Evolutionary conservation across 73 alveolate species (phyloP), one percentile per base, ranked within the genome.

Genomic region (Strombidium stylifer): DNA sequence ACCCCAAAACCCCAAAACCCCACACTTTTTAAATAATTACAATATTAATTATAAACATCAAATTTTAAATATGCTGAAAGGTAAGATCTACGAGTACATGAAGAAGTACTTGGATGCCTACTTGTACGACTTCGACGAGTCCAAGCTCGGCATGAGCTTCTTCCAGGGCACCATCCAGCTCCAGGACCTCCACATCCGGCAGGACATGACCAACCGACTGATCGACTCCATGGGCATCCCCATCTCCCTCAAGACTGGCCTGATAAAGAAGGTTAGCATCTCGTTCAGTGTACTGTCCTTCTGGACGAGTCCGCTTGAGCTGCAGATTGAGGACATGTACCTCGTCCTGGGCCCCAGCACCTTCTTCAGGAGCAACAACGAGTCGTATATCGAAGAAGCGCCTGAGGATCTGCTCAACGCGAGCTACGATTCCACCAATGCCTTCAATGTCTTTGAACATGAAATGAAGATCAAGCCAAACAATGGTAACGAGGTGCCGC

Each of bases 51-150:
- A 35, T 35, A 35, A 31, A 34, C 18, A 15, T 36, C 32, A 57
- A 35, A 35, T 10, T 28, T 6, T 6, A 6, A 60, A 60, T 53
- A 76, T 76, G 88, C 54, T 76, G 12, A 65, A 52, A 18, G 45
- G 45, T 49, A 62, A 76, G 45, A 76, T 76, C 20, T 76, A 51
- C 64, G 82, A 76, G 19, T 14, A 16, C 39, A 7, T 76, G 32
- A 76, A 76, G 59, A 34, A 25, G 7, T 66, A 76, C 67, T 37
- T 76, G 21, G 77, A 72, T 18, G 70, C 67, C 35, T 76, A 65
- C 54, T 70, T 76, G n/a, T 76, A 65, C 44, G 88, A 82, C 26
- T 76, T 76, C 46, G 88, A 76, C 50, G 66, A 76, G 24, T 28
- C 34, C 50, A 39, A 76, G 31, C 61, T 76, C 1, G 65, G 52